Conservation (phyloP, 2,329 filamentous ascomycete genomes). For the Talaromyces sp. region DNA sequence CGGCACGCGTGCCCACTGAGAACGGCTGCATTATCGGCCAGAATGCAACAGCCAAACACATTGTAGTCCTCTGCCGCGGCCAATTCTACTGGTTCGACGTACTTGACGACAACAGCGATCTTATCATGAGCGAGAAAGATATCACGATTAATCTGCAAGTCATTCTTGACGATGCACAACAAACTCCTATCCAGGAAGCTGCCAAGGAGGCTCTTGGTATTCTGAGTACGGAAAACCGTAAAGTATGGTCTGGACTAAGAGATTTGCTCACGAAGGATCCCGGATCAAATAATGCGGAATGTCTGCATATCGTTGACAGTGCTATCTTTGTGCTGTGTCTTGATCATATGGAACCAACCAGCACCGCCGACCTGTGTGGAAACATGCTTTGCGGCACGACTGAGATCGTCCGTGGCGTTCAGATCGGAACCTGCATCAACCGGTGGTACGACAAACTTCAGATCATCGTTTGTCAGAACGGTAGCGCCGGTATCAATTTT, state of each 20-base stretch:
- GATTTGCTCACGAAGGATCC: slow-evolving; percentile 82
- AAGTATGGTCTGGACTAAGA: slow-evolving; percentile 87
- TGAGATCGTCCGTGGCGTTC: slow-evolving; percentile 84
- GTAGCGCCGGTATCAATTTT: slow-evolving; percentile 97
- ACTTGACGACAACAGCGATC: slow-evolving; percentile 84
- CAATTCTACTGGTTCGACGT: slow-evolving; percentile 99
- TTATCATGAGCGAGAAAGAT: slow-evolving; percentile 97
- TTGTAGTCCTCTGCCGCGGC: slow-evolving; percentile 87
- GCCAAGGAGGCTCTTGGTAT: slow-evolving; percentile 94
- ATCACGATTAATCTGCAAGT: slow-evolving; percentile 85
- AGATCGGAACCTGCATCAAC: slow-evolving; percentile 96
- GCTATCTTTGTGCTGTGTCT: slow-evolving; percentile 88
- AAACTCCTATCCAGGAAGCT: slow-evolving; percentile 86
- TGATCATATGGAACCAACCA: slow-evolving; percentile 82
- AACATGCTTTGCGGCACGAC: slow-evolving; percentile 98
- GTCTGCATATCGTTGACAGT: slow-evolving; percentile 89
- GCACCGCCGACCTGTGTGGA: slow-evolving; percentile 79
- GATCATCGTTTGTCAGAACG: slow-evolving; percentile 98
- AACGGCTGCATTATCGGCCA: slow-evolving; percentile 95
- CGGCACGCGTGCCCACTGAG: slow-evolving; percentile 86
- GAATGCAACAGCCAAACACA: slow-evolving; percentile 85
- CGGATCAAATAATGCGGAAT: slow-evolving; percentile 91
- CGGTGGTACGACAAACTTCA: slow-evolving; percentile 99
- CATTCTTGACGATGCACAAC: slow-evolving; percentile 82
- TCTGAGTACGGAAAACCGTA: slow-evolving; percentile 91